These are phyloP conservation scores for Misopates orontium DNA, from an alignment of 257 asterid genomes.

Conservation along the genomic window DNA sequence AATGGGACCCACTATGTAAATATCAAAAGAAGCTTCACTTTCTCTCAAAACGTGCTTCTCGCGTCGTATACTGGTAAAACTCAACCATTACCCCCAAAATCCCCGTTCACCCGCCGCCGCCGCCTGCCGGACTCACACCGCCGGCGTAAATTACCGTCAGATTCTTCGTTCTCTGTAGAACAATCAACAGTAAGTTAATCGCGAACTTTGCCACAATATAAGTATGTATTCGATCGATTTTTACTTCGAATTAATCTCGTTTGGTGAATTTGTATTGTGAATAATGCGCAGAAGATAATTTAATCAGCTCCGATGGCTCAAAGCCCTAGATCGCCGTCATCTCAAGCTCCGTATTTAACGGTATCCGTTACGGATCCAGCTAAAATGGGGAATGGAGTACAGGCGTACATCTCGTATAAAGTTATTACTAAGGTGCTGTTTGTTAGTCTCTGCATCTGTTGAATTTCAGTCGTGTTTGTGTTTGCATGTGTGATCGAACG, in stretches of 20 bases:
- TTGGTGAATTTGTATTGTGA: slow-evolving; percentile 1
- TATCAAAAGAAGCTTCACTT: no score
- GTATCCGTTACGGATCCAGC: slow-evolving; percentile 97
- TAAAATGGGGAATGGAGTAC: slow-evolving; percentile 98
- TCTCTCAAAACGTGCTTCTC: no score
- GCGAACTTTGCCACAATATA: slow-evolving; percentile 13
- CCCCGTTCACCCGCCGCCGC: background rate
- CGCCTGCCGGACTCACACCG: background rate
- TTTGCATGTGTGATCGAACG: slow-evolving; percentile 5
- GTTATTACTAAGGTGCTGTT: slow-evolving; percentile 79
- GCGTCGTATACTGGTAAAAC: no score
- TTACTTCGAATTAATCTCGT: background rate
- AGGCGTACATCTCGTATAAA: slow-evolving; percentile 96
- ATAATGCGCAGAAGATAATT: slow-evolving; percentile 62
- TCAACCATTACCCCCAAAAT: background rate
- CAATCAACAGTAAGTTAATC: slow-evolving; percentile 25
- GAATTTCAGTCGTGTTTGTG: background rate
- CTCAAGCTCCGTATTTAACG: slow-evolving; percentile 64
- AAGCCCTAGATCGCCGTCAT: slow-evolving; percentile 89
- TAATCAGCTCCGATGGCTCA: slow-evolving; percentile 68
- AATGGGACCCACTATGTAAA: no score
- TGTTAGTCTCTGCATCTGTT: background rate
- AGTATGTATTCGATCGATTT: slow-evolving; percentile 11
- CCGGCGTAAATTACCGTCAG: background rate
- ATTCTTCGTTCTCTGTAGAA: background rate